Base-by-base conservation (phyloP, 2,329 filamentous ascomycete genomes). In the Seiridium cupressi region DNA sequence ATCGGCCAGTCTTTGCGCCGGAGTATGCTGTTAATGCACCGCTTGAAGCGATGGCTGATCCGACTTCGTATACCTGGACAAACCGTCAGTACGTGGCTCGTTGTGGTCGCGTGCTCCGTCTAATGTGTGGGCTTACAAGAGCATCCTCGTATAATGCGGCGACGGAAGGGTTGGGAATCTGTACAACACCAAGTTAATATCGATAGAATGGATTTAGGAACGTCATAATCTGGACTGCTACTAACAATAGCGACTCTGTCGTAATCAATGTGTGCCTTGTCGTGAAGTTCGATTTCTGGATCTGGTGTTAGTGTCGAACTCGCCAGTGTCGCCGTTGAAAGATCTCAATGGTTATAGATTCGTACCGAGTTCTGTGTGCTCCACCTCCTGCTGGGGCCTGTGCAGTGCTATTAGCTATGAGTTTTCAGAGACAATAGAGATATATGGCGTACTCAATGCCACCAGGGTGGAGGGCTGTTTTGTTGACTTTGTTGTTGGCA, bases 71-170 rank as follows among this genome's bases (percentile, higher is more conserved):
- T 68, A 26, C 18, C 18, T 26, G 18, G 18, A 26, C 18, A 26
- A 26, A 1, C 85, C 76, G 55, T 56, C 36, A 32, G 32, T 53
- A 10, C 49, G 49, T 31, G 49, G 49, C 10, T 26, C 32, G 55
- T 54, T 47, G 63, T 26, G 6, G 18, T 26, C 18, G 18, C 18
- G 18, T 26, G 49, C 9, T 36, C 58, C 57, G 60, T 63, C 38
- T 7, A 26, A 56, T 31, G 51, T 55, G 9, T 69, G 69, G 70
- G 18, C 18, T 26, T 26, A 93, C 93, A 66, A 99, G 87, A 60
- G 95, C 95, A 90, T 99, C 95, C 87, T 99, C 95, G 84, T 99
- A 99, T 65, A 99, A 89, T 61, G 93, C 90, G 65, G 95, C 89
- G 63, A 98, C 95, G 60, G 94, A 95, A 65, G 94, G 93, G 81